Conservation (phyloP, 345 rosid species). For the Reutealis trisperma region DNA sequence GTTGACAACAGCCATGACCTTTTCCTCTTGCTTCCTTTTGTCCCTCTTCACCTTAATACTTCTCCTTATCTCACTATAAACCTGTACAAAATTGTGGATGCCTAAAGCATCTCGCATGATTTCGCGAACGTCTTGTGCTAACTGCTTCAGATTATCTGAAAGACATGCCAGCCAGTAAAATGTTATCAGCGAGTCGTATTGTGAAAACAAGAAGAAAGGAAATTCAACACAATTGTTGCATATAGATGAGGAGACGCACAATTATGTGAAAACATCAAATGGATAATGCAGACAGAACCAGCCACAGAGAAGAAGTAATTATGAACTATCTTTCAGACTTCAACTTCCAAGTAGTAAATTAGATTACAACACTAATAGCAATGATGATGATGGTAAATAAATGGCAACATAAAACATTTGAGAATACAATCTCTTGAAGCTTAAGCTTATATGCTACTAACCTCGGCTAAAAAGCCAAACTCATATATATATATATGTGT, state of each 20-base stretch:
- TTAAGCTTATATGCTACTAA: neutral
- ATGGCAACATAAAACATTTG: neutral
- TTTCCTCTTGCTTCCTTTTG: conserved; percentile 72
- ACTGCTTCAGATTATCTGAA: conserved; percentile 66
- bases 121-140: conserved; percentile 71
- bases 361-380: neutral
- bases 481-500: too few species aligned
- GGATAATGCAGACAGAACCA: neutral
- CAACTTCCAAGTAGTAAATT: neutral
- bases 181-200: neutral
- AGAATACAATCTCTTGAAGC: neutral
- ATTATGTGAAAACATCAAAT: neutral
- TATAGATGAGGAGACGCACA: neutral
- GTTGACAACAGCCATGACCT: conserved; percentile 84
- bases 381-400: neutral
- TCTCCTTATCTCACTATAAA: conserved; percentile 64
- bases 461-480: neutral
- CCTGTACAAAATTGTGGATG: conserved; percentile 49
- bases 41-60: conserved; percentile 64
- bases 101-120: conserved; percentile 55
- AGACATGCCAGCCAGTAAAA: conserved; percentile 3
- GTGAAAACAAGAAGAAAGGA: neutral
- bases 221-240: neutral
- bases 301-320: neutral
- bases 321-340: neutral